Base-by-base conservation (phyloP, 805 yeast genomes). In the Kazachstania kunashirensis region DNA sequence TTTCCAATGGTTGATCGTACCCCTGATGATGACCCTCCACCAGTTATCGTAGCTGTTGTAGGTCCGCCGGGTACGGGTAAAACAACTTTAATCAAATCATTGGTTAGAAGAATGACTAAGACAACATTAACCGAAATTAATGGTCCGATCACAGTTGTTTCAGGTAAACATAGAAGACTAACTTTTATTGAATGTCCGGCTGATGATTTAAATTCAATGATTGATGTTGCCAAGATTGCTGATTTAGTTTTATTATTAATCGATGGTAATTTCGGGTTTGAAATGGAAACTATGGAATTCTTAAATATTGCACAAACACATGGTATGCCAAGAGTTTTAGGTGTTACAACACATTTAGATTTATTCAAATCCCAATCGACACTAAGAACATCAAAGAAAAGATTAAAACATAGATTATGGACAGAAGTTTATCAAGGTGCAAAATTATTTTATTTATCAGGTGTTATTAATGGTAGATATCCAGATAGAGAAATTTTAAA, bases 31-130 rank as follows among this genome's bases (percentile, higher is more conserved):
- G 94, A 84, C 48, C 96, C 97, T 4, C 96, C 96, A 15, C 99
- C 99, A 29, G 80, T 92, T 16, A 78, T 92, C 39, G 85, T 92
- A 17, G 96, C 96, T 0, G 95, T 92, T 6, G 96, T 92, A 10
- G 99, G 99, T 0, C 99, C 99, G 10, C 95, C 95, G 8, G 99
- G 99, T 12, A 92, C 97, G 0, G 99, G 99, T 46, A 92, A 92
- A 56, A 77, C 96, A 12, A 89, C 97, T 0, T 67, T 92, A 52
- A 84, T 92, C 52, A 80, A 85, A 57, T 85, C 96, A 6, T 66
- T 92, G 38, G 85, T 92, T 5, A 73, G 89, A 60, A 67, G 96
- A 56, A 71, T 84, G 59, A 77, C 97, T 5, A 92, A 92, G 59
- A 84, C 94, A 20, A 74, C 92, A 0, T 61, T 92, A 31, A 68